Conservation (phyloP, 805 yeast genomes). For the Wickerhamomyces rabaulensis region DNA sequence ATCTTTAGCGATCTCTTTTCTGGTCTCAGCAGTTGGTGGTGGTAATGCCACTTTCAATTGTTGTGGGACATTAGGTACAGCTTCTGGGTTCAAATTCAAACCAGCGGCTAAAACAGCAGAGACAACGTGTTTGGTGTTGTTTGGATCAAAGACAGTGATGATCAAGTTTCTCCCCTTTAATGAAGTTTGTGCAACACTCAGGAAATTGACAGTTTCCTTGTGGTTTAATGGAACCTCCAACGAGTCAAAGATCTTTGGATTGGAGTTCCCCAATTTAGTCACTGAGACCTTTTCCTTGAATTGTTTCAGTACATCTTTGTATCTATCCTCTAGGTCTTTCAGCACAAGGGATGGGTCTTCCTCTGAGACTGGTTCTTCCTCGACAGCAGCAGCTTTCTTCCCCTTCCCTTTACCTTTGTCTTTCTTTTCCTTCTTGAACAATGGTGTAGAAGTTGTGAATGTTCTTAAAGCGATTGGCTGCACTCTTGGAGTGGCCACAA, state of each 20-base stretch:
- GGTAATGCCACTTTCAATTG: slow-evolving; percentile 71
- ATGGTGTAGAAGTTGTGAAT: slow-evolving; percentile 3
- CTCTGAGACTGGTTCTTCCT: slow-evolving; percentile 10
- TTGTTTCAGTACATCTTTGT: slow-evolving; percentile 42
- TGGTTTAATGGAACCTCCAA: slow-evolving; percentile 46
- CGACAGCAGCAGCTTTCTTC: background rate
- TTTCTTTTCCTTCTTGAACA: slow-evolving; percentile 18
- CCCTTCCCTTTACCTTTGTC: slow-evolving; percentile 6
- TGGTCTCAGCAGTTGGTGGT: slow-evolving; percentile 64
- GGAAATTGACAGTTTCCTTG: slow-evolving; percentile 42
- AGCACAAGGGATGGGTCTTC: slow-evolving; percentile 18
- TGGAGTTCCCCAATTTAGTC: slow-evolving; percentile 63
- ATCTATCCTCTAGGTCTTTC: slow-evolving; percentile 21
- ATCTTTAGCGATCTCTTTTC: slow-evolving; percentile 46
- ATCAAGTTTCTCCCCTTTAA: slow-evolving; percentile 62
- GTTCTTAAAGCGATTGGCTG: slow-evolving; percentile 3
- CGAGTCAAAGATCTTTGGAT: slow-evolving; percentile 60
- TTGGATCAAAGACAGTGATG: slow-evolving; percentile 87
- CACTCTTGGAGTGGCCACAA: background rate
- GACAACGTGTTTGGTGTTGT: slow-evolving; percentile 59
- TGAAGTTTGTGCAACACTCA: slow-evolving; percentile 66
- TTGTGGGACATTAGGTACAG: slow-evolving; percentile 67
- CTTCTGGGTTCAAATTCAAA: slow-evolving; percentile 75
- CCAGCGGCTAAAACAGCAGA: slow-evolving; percentile 66
- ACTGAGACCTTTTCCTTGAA: slow-evolving; percentile 56